Evolutionary conservation across 1,139 yeast species (phyloP).

Genomic region (Spathaspora sp.): DNA sequence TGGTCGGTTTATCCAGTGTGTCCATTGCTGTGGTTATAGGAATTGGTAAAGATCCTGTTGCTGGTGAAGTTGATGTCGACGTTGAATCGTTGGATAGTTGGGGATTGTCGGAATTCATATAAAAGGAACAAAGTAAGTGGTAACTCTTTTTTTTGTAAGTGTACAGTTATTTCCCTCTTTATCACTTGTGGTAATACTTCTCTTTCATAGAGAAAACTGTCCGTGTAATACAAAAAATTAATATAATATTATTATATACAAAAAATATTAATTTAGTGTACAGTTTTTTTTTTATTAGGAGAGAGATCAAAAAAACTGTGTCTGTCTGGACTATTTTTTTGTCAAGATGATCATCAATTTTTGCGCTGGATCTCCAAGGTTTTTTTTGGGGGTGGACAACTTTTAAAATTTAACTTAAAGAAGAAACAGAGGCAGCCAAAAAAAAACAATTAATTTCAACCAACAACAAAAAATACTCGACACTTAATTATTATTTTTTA

Average conservation of each 20-base stretch:
- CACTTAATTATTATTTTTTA: neutral
- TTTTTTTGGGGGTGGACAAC: neutral
- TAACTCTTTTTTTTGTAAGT: neutral
- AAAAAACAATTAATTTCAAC: neutral
- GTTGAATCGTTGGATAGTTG: neutral
- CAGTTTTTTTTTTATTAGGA: neutral
- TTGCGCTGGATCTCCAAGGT: neutral
- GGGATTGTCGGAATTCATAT: neutral
- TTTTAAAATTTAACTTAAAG: neutral
- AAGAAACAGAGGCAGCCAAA: neutral
- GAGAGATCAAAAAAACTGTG: neutral
- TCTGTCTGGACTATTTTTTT: neutral
- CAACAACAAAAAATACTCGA: neutral
- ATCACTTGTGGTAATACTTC: neutral
- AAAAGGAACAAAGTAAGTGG: neutral
- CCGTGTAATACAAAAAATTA: neutral
- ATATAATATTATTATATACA: neutral
- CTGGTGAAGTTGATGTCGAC: slow-evolving; percentile 1
- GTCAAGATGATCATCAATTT: neutral
- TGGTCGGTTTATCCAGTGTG: neutral
- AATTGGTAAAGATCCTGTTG: slow-evolving; percentile 1
- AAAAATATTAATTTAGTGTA: slow-evolving; percentile 1
- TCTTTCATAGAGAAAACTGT: neutral
- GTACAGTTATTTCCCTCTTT: neutral
- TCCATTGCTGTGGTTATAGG: neutral